Evolutionary conservation across 768 basidiomycete genomes (phyloP).

Genomic region (Suillus cothurnatus): DNA sequence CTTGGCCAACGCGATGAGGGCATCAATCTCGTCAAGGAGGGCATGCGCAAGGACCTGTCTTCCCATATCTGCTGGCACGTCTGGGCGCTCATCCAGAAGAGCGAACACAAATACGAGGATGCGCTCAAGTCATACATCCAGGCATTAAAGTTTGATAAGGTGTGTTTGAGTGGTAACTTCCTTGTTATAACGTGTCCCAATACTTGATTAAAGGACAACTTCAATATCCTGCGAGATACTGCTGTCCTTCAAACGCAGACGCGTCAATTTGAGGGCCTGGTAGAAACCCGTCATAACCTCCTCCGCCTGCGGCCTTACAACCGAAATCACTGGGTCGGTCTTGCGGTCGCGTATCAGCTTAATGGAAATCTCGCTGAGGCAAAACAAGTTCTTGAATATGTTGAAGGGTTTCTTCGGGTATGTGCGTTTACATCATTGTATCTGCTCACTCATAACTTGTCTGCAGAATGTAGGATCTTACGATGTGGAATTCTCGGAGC

Average conservation of each 20-base stretch:
- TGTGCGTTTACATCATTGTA: background rate
- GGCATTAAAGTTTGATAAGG: conserved; percentile 88
- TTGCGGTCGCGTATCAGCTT: conserved; percentile 88
- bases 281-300: conserved; percentile 82
- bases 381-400: conserved; percentile 70
- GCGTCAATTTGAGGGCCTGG: conserved; percentile 73
- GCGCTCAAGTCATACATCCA: conserved; percentile 91
- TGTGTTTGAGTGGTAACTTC: conserved; percentile 37
- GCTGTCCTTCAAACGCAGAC: conserved; percentile 89
- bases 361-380: conserved; percentile 75
- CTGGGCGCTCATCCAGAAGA: conserved; percentile 91
- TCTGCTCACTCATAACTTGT: background rate
- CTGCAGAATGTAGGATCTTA: conserved; percentile 71
- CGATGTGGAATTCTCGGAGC: conserved; percentile 84
- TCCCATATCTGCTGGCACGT: conserved; percentile 99
- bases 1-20: conserved; percentile 83
- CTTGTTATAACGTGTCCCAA: conserved; percentile 5
- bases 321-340: conserved; percentile 87
- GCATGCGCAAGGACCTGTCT: conserved; percentile 75
- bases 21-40: conserved; percentile 81
- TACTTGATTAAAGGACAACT: conserved; percentile 67
- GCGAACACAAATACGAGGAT: conserved; percentile 93
- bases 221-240: conserved; percentile 90
- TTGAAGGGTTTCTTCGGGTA: conserved; percentile 73
- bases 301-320: conserved; percentile 79